A percentile compares a stretch with the other conserved stretches of the same genome.
These are phyloP conservation scores for Cavenderia fasciculata DNA, from an alignment of 78 protist genomes.

Conservation along the genomic window DNA sequence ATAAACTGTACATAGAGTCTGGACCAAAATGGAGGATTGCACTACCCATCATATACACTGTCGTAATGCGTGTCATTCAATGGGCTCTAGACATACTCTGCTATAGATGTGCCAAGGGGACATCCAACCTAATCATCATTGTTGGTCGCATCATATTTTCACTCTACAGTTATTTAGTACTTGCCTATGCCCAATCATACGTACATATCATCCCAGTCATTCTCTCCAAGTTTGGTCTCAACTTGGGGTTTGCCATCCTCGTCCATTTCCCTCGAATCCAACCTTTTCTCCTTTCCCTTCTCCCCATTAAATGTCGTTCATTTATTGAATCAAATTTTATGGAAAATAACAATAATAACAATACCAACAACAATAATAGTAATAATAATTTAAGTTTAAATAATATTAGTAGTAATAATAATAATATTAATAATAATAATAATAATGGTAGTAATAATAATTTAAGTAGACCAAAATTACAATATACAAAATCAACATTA, in stretches of 20 bases:
- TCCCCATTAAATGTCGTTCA: slow-evolving; percentile 7
- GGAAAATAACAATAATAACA: no score
- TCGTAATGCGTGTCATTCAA: background rate
- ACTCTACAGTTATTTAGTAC: background rate
- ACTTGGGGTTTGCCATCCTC: background rate
- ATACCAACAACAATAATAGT: no score
- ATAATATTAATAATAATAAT: no score
- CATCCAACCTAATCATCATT: background rate
- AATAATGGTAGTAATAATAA: no score
- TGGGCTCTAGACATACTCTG: background rate
- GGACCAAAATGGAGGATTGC: background rate
- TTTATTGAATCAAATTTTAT: background rate
- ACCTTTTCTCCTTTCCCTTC: no score
- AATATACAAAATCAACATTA: background rate
- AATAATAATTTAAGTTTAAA: slow-evolving; percentile 32
- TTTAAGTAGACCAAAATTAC: no score
- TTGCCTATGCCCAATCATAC: background rate
- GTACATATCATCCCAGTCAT: background rate
- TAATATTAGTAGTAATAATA: slow-evolving; percentile 25
- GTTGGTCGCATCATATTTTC: background rate
- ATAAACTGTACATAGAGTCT: background rate
- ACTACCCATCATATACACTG: background rate
- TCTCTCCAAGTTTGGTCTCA: background rate
- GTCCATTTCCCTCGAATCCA: background rate
- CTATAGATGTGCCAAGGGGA: background rate